phyloP scores from a whole-genome alignment of 2,329 filamentous ascomycete genomes.

The Phaeophleospora eucalypticola region DNA sequence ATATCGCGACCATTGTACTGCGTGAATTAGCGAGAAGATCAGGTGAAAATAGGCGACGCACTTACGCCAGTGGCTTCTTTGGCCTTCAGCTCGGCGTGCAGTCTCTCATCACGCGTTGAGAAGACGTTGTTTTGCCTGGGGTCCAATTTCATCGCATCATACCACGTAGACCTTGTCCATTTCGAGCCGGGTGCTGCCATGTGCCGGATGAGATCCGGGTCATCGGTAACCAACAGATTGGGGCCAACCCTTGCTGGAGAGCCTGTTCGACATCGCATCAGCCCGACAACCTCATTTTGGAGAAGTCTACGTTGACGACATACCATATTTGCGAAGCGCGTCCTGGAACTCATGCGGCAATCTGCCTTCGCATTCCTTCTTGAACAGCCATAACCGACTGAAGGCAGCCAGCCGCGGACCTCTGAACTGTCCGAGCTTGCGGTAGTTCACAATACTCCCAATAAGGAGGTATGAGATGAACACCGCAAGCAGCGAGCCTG shows the following conservation, averaged over 20 bases:
- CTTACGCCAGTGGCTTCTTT: constrained; percentile 52
- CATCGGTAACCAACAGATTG: constrained; percentile 48
- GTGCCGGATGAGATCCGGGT: constrained; percentile 45
- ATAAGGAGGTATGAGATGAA: constrained; percentile 17
- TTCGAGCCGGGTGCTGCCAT: constrained; percentile 38
- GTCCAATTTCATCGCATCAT: constrained; percentile 50
- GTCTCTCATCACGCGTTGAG: constrained; percentile 46
- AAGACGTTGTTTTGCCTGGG: constrained; percentile 54
- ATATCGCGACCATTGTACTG: constrained; percentile 57
- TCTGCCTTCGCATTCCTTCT: constrained; percentile 21
- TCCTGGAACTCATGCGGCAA: constrained; percentile 21
- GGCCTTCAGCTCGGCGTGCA: constrained; percentile 45
- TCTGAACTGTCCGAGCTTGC: constrained; percentile 26
- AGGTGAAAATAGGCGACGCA: background rate
- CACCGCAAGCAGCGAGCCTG: constrained; percentile 6
- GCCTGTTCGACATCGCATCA: constrained; percentile 26
- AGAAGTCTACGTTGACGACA: constrained; percentile 1
- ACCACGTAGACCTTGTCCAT: constrained; percentile 40
- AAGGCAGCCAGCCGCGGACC: constrained; percentile 25
- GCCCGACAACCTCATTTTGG: constrained; percentile 1
- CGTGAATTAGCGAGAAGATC: constrained; percentile 1
- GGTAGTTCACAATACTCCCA: constrained; percentile 21
- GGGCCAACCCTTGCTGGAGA: constrained; percentile 46
- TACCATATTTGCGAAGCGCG: constrained; percentile 28
- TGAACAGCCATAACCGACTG: constrained; percentile 28